Conservation (phyloP, 805 yeast genomes). For the Spathaspora hagerdaliae region DNA sequence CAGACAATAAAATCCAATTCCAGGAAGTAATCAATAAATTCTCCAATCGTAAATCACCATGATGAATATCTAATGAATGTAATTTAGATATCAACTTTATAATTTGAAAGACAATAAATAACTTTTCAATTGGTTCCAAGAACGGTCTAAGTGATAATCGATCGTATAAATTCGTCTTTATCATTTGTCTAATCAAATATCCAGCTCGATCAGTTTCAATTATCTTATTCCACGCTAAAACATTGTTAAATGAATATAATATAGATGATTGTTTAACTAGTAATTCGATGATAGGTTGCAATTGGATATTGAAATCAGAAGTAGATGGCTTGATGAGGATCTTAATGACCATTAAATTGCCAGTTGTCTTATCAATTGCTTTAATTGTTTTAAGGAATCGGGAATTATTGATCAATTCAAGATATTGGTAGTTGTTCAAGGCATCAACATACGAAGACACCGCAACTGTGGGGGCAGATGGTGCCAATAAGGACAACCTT, state of each 20-base stretch:
- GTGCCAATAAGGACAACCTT: conserved; percentile 78
- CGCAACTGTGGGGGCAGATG: conserved; percentile 89
- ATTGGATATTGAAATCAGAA: conserved; percentile 16
- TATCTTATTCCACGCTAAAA: conserved; percentile 66
- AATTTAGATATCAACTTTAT: conserved; percentile 58
- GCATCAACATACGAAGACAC: conserved; percentile 86
- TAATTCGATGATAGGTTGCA: conserved; percentile 22
- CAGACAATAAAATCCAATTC: conserved; percentile 81
- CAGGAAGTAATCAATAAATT: conserved; percentile 82
- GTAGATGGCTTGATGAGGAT: conserved; percentile 62
- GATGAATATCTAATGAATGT: conserved; percentile 59
- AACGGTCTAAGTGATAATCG: conserved; percentile 85
- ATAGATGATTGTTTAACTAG: conserved; percentile 32
- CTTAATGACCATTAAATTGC: conserved; percentile 67
- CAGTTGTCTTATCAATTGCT: conserved; percentile 64
- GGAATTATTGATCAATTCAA: conserved; percentile 71
- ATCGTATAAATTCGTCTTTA: conserved; percentile 80
- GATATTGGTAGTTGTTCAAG: conserved; percentile 68
- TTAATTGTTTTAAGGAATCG: conserved; percentile 83
- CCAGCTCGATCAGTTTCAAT: conserved; percentile 92
- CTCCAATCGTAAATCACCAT: conserved; percentile 92
- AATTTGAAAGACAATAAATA: conserved; percentile 81
- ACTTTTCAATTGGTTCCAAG: conserved; percentile 72
- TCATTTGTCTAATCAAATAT: conserved; percentile 77
- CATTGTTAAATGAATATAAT: conserved; percentile 52